Conservation (phyloP, 108 stramenopile species). For the Cylindrotheca closterium region DNA sequence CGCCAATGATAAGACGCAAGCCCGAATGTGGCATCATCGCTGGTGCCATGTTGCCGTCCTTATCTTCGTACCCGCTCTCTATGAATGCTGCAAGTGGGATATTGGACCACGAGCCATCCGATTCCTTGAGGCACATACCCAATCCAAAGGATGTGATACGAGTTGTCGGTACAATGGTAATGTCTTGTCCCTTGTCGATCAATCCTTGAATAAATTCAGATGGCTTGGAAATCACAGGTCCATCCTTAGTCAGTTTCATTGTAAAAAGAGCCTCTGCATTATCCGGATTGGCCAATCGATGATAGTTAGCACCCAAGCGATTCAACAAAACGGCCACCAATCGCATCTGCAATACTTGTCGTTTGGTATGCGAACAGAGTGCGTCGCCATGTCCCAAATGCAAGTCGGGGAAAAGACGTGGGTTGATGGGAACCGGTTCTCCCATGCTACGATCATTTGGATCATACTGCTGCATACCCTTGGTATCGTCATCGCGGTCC, state of each 20-base stretch:
- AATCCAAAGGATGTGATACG: slow-evolving; percentile 45
- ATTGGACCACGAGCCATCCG: slow-evolving; percentile 39
- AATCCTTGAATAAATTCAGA: too few species aligned
- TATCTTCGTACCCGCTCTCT: slow-evolving; percentile 18
- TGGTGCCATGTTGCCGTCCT: slow-evolving; percentile 4
- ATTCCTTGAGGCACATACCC: slow-evolving; percentile 43
- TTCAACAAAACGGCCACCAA: slow-evolving; percentile 51
- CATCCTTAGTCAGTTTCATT: too few species aligned
- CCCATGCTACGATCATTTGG: slow-evolving; percentile 40
- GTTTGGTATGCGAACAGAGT: slow-evolving; percentile 51
- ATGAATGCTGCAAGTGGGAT: slow-evolving; percentile 37
- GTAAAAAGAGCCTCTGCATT: too few species aligned
- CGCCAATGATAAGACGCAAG: slow-evolving; percentile 1
- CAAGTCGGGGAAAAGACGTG: slow-evolving; percentile 50
- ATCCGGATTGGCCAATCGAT: too few species aligned
- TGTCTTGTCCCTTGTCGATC: slow-evolving; percentile 34
- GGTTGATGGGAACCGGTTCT: slow-evolving; percentile 35
- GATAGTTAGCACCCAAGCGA: slow-evolving; percentile 46
- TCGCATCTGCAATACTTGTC: slow-evolving; percentile 48
- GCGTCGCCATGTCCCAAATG: slow-evolving; percentile 49
- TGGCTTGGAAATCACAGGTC: too few species aligned
- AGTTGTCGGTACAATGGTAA: slow-evolving; percentile 32
- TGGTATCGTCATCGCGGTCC: background rate
- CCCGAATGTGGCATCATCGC: slow-evolving; percentile 16
- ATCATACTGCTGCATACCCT: slow-evolving; percentile 24